Evolutionary conservation across 2,329 filamentous ascomycete genomes (phyloP).

Genomic region (Zymoseptoria passerinii): DNA sequence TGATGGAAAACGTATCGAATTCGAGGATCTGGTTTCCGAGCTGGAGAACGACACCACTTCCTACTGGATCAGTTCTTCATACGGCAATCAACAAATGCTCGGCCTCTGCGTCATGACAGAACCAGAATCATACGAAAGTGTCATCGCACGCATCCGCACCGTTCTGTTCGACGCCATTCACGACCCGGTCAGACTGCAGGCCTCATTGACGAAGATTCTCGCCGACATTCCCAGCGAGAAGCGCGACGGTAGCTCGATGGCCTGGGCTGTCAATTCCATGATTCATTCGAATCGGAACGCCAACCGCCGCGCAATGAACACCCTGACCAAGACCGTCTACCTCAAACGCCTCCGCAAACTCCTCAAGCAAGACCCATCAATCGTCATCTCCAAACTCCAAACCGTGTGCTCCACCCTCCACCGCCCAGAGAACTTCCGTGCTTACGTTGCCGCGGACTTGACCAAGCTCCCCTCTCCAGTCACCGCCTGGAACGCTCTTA

Average conservation of each 20-base stretch:
- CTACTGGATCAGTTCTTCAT: constrained; percentile 65
- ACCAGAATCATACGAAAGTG: constrained; percentile 72
- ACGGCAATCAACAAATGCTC: constrained; percentile 72
- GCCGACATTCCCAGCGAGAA: constrained; percentile 90
- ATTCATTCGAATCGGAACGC: constrained; percentile 73
- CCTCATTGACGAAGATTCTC: constrained; percentile 68
- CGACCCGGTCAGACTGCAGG: constrained; percentile 57
- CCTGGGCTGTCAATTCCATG: constrained; percentile 58
- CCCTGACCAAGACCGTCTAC: constrained; percentile 79
- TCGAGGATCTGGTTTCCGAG: constrained; percentile 85
- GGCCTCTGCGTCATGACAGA: constrained; percentile 79
- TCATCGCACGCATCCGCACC: constrained; percentile 75
- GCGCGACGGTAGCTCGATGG: constrained; percentile 67
- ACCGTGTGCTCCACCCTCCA: constrained; percentile 68
- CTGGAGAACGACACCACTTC: constrained; percentile 85
- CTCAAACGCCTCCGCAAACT: constrained; percentile 77
- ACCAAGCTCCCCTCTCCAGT: constrained; percentile 66
- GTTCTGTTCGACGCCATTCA: constrained; percentile 86
- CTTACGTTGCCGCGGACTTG: constrained; percentile 76
- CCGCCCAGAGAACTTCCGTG: constrained; percentile 74
- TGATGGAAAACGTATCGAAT: constrained; percentile 68
- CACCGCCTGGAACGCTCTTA: constrained; percentile 64
- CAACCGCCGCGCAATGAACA: constrained; percentile 66
- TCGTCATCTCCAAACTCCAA: constrained; percentile 70
- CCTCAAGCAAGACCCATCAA: constrained; percentile 55